Conservation (phyloP, 306 rosid genomes). For the Cucurbita argyrosperma region DNA sequence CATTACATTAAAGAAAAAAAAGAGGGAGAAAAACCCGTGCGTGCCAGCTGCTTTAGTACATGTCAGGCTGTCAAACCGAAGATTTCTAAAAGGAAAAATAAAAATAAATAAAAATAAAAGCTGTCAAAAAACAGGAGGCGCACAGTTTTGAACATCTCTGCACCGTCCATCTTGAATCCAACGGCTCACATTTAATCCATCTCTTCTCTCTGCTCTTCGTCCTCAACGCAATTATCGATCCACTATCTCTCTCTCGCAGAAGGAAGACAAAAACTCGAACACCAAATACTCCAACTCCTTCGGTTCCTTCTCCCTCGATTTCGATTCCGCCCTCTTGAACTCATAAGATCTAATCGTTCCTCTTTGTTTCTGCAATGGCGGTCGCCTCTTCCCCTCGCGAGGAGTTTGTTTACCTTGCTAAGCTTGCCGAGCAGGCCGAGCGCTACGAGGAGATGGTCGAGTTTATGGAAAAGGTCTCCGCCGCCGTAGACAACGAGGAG, state of each 20-base stretch:
- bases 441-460: slow-evolving; percentile 99
- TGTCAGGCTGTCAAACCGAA: slow-evolving; percentile 5
- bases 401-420: slow-evolving; percentile 93
- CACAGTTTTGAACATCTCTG: background rate
- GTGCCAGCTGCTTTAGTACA: slow-evolving; percentile 4
- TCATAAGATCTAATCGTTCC: background rate
- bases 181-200: background rate
- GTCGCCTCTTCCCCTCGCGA: slow-evolving; percentile 66
- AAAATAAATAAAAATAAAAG: background rate
- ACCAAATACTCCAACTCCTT: background rate
- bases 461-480: slow-evolving; percentile 95
- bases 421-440: slow-evolving; percentile 98
- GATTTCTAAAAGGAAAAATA: background rate
- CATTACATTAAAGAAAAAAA: background rate
- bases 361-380: slow-evolving; percentile 39
- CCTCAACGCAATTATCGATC: slow-evolving; percentile 9
- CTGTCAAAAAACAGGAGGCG: background rate
- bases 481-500: slow-evolving; percentile 69
- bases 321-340: background rate
- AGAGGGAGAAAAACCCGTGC: background rate
- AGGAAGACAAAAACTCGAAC: no score
- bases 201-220: background rate
- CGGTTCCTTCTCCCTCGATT: slow-evolving; percentile 1
- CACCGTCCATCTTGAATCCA: background rate
- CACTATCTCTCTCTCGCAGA: background rate